A percentile compares a stretch with the other conserved stretches of the same genome.
phyloP scores from a whole-genome alignment of 495 filamentous ascomycete genomes.

The Terfezia boudieri region DNA sequence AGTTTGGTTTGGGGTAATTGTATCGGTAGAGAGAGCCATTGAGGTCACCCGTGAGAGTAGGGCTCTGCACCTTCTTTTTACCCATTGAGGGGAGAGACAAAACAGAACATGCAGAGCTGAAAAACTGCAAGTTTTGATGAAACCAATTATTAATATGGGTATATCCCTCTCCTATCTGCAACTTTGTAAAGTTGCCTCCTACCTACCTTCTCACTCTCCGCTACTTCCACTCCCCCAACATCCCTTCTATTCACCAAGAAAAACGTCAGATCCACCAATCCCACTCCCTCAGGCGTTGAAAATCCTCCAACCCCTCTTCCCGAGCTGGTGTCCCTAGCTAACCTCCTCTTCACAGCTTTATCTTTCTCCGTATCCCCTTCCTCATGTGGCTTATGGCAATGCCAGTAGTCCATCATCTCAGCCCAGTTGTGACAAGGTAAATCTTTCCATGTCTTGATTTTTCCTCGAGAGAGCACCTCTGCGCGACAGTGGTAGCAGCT shows the following conservation, averaged over 20 bases:
- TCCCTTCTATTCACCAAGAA: conserved; percentile 46
- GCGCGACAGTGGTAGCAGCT: conserved; percentile 37
- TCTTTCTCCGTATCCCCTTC: conserved; percentile 22
- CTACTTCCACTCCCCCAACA: not conserved
- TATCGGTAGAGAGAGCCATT: conserved; percentile 62
- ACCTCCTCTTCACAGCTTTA: conserved; percentile 13
- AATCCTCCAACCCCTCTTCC: conserved; percentile 19
- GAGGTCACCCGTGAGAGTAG: conserved; percentile 21
- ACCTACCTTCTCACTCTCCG: not conserved
- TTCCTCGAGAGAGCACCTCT: conserved; percentile 23
- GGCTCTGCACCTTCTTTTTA: conserved; percentile 73
- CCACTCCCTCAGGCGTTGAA: conserved; percentile 34
- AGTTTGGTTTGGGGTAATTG: conserved; percentile 60
- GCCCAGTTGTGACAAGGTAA: conserved; percentile 93
- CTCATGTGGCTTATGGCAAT: conserved; percentile 75
- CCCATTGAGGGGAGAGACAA: conserved; percentile 23
- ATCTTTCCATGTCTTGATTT: conserved; percentile 59
- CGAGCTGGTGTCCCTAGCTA: conserved; percentile 7
- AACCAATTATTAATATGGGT: conserved; percentile 1
- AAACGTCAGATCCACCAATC: conserved; percentile 59
- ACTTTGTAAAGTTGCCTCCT: too few relatives aligned
- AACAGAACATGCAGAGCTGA: not conserved
- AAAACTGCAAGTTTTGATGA: not conserved
- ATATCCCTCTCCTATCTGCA: too few relatives aligned
- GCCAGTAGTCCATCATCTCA: conserved; percentile 99